Conservation (phyloP, 169 alveolate species). For the Plasmodium gallinaceum region DNA sequence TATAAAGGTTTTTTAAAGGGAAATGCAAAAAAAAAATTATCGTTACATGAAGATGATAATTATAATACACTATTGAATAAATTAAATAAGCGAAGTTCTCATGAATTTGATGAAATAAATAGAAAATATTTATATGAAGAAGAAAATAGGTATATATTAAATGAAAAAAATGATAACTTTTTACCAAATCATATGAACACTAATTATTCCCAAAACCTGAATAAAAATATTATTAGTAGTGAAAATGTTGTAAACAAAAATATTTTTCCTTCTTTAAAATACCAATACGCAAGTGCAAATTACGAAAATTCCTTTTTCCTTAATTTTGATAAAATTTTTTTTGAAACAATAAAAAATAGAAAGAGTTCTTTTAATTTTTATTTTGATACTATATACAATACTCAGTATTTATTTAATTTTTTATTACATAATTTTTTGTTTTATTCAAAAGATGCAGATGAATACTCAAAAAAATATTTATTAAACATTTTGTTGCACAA, state of each 20-base stretch:
- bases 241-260: conserved; percentile 63
- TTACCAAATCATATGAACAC: conserved; percentile 67
- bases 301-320: conserved; percentile 76
- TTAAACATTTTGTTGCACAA: conserved; percentile 74
- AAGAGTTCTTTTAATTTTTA: conserved; percentile 77
- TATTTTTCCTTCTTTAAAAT: conserved; percentile 54
- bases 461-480: conserved; percentile 76
- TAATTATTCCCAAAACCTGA: conserved; percentile 39
- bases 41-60: conserved; percentile 71
- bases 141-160: conserved; percentile 43
- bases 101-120: conserved; percentile 69
- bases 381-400: conserved; percentile 76
- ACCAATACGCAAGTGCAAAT: conserved; percentile 66
- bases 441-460: conserved; percentile 78
- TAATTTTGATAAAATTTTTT: conserved; percentile 75
- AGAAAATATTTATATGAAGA: conserved; percentile 74
- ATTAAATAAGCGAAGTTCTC: conserved; percentile 47
- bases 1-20: conserved; percentile 78
- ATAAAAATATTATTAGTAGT: conserved; percentile 43
- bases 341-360: conserved; percentile 76
- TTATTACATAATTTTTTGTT: conserved; percentile 75
- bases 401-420: conserved; percentile 76
- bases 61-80: conserved; percentile 47
- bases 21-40: conserved; percentile 47
- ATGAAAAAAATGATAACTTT: conserved; percentile 74